phyloP scores from a whole-genome alignment of 2,329 filamentous ascomycete genomes.

The Coniochaeta sp. region DNA sequence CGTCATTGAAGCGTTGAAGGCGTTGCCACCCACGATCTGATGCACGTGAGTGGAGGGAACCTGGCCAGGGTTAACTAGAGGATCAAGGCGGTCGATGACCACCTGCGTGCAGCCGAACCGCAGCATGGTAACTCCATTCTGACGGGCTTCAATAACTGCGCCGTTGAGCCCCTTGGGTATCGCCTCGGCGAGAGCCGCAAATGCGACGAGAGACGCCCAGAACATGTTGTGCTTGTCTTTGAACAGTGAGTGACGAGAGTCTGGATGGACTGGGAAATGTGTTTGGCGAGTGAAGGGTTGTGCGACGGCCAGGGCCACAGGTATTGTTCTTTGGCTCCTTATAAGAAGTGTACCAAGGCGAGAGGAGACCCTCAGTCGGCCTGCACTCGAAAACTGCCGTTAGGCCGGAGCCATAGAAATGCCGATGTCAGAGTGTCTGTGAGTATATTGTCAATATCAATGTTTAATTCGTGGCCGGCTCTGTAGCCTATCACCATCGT shows the following conservation, averaged over 20 bases:
- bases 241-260: not conserved
- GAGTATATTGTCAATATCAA: not conserved
- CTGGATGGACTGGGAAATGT: not conserved
- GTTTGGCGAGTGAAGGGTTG: not conserved
- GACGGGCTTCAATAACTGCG: not conserved
- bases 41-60: slow-evolving; percentile 49
- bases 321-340: not conserved
- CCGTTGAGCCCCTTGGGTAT: slow-evolving; percentile 17
- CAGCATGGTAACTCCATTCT: slow-evolving; percentile 19
- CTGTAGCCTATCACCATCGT: not conserved
- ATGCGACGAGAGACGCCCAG: slow-evolving; percentile 22
- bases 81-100: slow-evolving; percentile 35
- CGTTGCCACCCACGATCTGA: slow-evolving; percentile 45
- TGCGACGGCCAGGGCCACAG: not conserved
- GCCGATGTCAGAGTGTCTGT: not conserved
- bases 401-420: not conserved
- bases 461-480: not conserved
- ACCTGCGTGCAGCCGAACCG: slow-evolving; percentile 41
- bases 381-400: not conserved
- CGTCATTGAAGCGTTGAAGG: slow-evolving; percentile 36
- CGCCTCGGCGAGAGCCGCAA: slow-evolving; percentile 21
- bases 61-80: slow-evolving; percentile 30
- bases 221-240: slow-evolving; percentile 15
- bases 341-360: not conserved
- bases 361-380: not conserved